A percentile compares a stretch with the other conserved stretches of the same genome.
These are phyloP conservation scores for Backusella australiensis DNA, from an alignment of 192 early-diverging fungal genomes.

Conservation along the genomic window DNA sequence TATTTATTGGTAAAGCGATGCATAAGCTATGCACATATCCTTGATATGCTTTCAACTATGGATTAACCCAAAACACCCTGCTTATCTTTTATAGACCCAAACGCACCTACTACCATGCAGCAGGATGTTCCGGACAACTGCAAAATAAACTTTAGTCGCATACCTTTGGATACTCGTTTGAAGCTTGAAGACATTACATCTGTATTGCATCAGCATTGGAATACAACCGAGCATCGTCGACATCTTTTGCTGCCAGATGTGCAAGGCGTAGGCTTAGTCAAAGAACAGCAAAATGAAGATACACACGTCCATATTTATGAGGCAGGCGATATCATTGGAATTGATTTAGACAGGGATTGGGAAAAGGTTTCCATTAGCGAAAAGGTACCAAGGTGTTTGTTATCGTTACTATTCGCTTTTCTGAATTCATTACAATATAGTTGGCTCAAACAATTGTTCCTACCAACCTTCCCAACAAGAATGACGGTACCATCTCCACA, in stretches of 20 bases:
- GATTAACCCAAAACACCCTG: not conserved
- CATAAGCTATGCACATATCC: no score
- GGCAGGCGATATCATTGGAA: constrained; percentile 15
- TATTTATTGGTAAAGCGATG: constrained; percentile 17
- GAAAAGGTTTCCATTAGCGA: constrained; percentile 21
- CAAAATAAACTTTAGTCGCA: constrained; percentile 9
- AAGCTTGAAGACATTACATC: not conserved
- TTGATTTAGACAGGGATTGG: constrained; percentile 26
- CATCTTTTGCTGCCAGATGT: constrained; percentile 15
- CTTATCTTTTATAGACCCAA: constrained; percentile 17
- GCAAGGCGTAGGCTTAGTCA: constrained; percentile 13
- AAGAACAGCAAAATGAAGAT: constrained; percentile 5
- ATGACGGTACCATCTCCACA: not conserved
- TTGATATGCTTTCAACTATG: no score
- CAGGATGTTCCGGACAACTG: not conserved
- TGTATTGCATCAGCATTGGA: constrained; percentile 10
- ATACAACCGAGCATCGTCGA: not conserved
- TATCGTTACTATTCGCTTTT: not conserved
- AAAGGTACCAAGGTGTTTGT: constrained; percentile 14
- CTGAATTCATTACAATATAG: not conserved
- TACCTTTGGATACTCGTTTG: constrained; percentile 26
- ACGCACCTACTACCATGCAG: not conserved
- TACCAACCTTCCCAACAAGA: not conserved
- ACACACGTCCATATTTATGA: constrained; percentile 14
- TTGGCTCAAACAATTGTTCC: not conserved